These are phyloP conservation scores for Mucor ambiguus DNA, from an alignment of 371 early-diverging fungal genomes.

Conservation along the genomic window DNA sequence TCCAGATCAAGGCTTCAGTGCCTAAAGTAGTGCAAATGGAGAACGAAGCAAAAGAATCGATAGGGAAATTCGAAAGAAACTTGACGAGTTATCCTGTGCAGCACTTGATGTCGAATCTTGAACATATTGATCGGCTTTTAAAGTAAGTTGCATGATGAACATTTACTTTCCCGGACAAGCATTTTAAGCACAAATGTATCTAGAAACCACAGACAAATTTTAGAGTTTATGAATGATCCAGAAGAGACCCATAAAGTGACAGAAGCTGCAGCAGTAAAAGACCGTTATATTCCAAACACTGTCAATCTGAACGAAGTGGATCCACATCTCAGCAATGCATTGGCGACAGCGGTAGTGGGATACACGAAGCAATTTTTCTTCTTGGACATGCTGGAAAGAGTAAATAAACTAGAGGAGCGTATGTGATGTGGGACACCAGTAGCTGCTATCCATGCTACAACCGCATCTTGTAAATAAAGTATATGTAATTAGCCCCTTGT, in stretches of 20 bases:
- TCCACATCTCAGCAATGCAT: neutral
- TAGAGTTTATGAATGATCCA: slow-evolving; percentile 1
- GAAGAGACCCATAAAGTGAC: neutral
- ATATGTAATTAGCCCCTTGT: too few species aligned
- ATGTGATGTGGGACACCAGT: neutral
- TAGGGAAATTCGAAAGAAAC: neutral
- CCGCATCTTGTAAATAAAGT: too few species aligned
- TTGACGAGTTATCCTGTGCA: neutral
- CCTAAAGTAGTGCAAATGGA: neutral
- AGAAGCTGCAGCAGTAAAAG: neutral
- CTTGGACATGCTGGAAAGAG: neutral
- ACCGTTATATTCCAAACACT: neutral
- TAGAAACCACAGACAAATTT: neutral
- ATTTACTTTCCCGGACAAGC: neutral
- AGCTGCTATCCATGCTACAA: too few species aligned
- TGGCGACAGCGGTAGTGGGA: neutral
- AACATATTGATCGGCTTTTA: neutral
- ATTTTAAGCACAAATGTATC: neutral
- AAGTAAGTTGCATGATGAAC: neutral
- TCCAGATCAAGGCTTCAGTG: neutral
- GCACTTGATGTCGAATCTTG: neutral
- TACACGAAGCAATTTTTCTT: neutral
- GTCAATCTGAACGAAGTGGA: neutral
- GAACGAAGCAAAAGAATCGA: neutral
- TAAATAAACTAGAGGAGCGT: neutral